phyloP scores from a whole-genome alignment of 2,329 filamentous ascomycete species.

The Scedosporium aurantiacum region DNA sequence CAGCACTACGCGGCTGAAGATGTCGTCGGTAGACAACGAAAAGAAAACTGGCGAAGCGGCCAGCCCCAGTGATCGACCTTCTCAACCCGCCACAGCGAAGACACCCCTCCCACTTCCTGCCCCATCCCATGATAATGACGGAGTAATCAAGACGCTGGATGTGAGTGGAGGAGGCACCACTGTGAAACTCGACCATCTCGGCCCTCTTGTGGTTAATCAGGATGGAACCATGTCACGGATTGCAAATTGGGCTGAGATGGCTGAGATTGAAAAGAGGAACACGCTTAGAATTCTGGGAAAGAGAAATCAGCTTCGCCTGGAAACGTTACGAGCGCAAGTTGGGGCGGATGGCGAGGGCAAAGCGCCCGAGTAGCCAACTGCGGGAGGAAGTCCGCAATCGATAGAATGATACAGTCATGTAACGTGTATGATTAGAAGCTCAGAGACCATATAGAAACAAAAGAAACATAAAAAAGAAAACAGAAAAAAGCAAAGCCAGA shows the following conservation, averaged over 20 bases:
- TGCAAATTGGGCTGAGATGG: constrained; percentile 63
- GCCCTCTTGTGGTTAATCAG: constrained; percentile 62
- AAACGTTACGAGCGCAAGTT: constrained; percentile 27
- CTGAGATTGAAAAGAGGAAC: constrained; percentile 53
- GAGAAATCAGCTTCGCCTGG: constrained; percentile 54
- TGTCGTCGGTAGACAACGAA: no score
- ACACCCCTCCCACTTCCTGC: not conserved
- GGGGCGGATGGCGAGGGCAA: not conserved
- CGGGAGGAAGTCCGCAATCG: no score
- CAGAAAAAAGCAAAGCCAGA: no score
- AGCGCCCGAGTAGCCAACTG: not conserved
- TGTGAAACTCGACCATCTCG: constrained; percentile 55
- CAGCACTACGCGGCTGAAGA: no score
- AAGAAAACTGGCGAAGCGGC: not conserved
- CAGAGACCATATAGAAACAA: no score
- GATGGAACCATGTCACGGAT: constrained; percentile 64
- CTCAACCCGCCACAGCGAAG: not conserved
- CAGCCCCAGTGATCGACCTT: not conserved
- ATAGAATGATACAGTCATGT: no score
- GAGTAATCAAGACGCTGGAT: constrained; percentile 15
- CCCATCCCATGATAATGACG: not conserved
- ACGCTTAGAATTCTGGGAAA: constrained; percentile 56
- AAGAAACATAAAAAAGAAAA: no score
- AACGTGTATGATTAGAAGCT: no score
- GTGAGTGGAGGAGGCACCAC: constrained; percentile 19